These are phyloP conservation scores for Diphasiastrum complanatum DNA, from an alignment of 83 land plant genomes.

Conservation along the genomic window DNA sequence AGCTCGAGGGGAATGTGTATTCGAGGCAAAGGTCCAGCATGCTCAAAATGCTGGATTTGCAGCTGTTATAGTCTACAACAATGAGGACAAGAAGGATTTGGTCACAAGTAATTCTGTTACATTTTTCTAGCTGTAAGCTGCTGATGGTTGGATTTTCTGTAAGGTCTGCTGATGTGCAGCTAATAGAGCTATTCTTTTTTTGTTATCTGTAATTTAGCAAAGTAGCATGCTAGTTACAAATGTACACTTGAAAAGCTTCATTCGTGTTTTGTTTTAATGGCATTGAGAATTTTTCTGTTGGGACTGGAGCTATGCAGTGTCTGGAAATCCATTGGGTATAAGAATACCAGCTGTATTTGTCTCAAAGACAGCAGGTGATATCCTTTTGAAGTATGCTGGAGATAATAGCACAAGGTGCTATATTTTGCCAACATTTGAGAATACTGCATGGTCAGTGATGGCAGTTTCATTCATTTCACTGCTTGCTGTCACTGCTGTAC, in stretches of 20 bases:
- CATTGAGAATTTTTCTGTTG: no score
- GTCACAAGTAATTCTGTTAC: no score
- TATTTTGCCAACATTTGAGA: conserved; percentile 30
- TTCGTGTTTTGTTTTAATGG: no score
- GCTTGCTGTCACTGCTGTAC: conserved; percentile 29
- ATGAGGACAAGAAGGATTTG: conserved; percentile 27
- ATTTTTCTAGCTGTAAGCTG: no score
- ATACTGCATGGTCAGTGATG: conserved; percentile 40
- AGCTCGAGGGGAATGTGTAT: conserved; percentile 39
- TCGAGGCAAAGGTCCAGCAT: conserved; percentile 41
- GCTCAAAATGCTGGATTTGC: conserved; percentile 43
- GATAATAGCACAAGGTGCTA: conserved; percentile 37
- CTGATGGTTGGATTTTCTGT: no score
- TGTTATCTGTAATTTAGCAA: no score
- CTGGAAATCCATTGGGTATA: conserved; percentile 35
- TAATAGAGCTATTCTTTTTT: no score
- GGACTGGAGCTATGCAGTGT: conserved; percentile 32
- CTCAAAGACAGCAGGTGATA: conserved; percentile 47
- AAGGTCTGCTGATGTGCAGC: no score
- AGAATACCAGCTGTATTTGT: conserved; percentile 55
- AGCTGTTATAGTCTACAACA: conserved; percentile 44
- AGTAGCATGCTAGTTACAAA: no score
- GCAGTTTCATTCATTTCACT: conserved; percentile 43
- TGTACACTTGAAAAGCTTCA: no score
- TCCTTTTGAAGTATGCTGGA: conserved; percentile 35